Base-by-base conservation (phyloP, 352 stramenopile species). In the Globisporangium orthogonon region DNA sequence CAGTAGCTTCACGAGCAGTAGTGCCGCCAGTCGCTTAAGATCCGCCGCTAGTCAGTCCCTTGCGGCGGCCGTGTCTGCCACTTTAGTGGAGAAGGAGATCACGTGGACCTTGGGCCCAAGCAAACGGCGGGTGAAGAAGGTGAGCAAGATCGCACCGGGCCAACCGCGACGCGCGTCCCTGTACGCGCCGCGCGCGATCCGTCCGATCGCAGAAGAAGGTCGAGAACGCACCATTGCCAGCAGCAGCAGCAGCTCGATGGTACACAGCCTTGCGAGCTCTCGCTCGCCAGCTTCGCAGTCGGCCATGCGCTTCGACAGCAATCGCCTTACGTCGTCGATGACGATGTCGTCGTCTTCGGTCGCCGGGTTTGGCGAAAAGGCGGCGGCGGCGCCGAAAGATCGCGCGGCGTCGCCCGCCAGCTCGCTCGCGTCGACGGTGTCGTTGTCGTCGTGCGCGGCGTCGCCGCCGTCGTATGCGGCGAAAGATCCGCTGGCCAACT, bases 401-500 rank as follows among this genome's bases (percentile, higher is more conserved):
- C 35, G 58, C 28, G 45, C 41, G 18, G 63, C 66, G 28, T 56
- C 59, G 23, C 53, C 61, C 44, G 62, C 58, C 9, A 61, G 49
- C 10, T 90, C 80, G 0, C 58, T 58, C 4, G 67, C 69, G 2
- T 84, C 77, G 23, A 70, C 76, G n/a, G 44, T 49, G 4, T 72
- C 64, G 1, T 78, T 73, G 14, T 76, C 71, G 9, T 70, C 60
- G 5, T 76, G 66, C 7, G 74, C 71, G 10, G 70, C 70, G n/a
- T 69, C 59, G 35, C 77, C 71, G 40, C 56, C 70, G 35, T 63
- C 73, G 43, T 72, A 73, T 48, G 69, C 70, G 43, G 70, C 52
- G 6, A 63, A 73, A 10, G 79, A 89, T 46, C 76, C 78, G 7
- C 62, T 92, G 15, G 73, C 78, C 33, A 74, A 70, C 15, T 90